Percentiles rank a stretch among this genome's conserved stretches.
Conservation (phyloP, 169 alveolate genomes). For the Ophryocystis elektroscirrha region DNA sequence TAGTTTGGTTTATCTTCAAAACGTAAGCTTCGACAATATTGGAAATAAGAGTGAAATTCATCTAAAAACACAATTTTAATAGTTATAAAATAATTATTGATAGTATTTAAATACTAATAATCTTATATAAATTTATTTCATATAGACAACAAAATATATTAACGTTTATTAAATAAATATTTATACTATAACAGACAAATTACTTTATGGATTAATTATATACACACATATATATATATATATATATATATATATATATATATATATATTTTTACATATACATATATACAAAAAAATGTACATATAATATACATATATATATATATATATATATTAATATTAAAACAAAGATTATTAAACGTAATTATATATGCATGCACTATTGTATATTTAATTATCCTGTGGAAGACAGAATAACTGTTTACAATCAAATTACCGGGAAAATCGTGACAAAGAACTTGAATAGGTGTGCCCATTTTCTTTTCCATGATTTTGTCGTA, state of each 20-base stretch:
- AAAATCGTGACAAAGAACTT: slow-evolving; percentile 72
- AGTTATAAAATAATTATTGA: too few relatives aligned
- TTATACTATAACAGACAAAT: slow-evolving; percentile 1
- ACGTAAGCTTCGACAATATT: slow-evolving; percentile 72
- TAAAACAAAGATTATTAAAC: neutral
- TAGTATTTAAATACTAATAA: slow-evolving; percentile 19
- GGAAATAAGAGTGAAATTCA: slow-evolving; percentile 65
- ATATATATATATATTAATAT: neutral
- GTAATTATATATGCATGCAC: neutral
- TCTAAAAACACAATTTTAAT: slow-evolving; percentile 29
- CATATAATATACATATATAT: slow-evolving; percentile 1
- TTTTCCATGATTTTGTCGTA: slow-evolving; percentile 93
- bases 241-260: slow-evolving; percentile 3
- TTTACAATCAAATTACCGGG: slow-evolving; percentile 19
- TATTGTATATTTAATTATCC: neutral
- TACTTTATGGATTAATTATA: neutral
- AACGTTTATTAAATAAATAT: neutral
- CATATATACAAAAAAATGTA: too few relatives aligned
- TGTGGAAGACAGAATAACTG: neutral
- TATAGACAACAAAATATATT: neutral
- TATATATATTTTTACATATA: neutral
- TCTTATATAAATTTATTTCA: neutral
- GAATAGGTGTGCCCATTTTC: slow-evolving; percentile 85
- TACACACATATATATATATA: neutral
- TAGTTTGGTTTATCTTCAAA: slow-evolving; percentile 86